Evolutionary conservation across 208 protist genomes (phyloP).

Genomic region (Trypanosoma rangeli): DNA sequence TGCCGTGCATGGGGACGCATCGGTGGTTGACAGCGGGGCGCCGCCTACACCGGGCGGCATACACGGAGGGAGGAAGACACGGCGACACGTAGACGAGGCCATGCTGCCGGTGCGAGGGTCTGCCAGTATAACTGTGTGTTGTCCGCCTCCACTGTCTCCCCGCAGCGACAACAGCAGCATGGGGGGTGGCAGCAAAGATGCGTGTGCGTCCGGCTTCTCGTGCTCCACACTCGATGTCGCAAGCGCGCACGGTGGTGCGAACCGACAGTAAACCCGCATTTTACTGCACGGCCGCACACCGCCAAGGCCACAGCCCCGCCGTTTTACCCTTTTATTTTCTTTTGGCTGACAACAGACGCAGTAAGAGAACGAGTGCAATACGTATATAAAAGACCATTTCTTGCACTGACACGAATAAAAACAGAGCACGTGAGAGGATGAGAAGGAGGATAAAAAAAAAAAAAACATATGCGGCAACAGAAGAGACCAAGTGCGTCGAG

Average conservation of each 20-base stretch:
- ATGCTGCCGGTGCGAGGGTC: conserved; percentile 11
- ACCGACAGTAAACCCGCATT: conserved; percentile 71
- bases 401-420: too few relatives aligned
- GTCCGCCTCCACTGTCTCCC: neutral
- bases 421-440: too few relatives aligned
- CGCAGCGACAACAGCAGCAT: conserved; percentile 30
- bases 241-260: conserved; percentile 30
- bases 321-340: neutral
- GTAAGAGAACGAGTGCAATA: neutral
- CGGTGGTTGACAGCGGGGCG: too few relatives aligned
- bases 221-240: neutral
- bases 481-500: too few relatives aligned
- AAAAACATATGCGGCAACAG: too few relatives aligned
- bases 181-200: conserved; percentile 10
- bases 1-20: neutral
- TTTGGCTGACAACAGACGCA: neutral
- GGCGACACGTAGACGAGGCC: conserved; percentile 15
- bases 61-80: conserved; percentile 10
- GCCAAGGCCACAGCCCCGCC: neutral
- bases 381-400: too few relatives aligned
- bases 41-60: neutral
- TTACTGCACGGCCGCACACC: neutral
- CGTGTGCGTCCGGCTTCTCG: neutral
- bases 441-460: too few relatives aligned
- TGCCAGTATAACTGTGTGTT: conserved; percentile 9